Conservation (phyloP, 208 protist genomes). For the Trypanosoma congolense region DNA sequence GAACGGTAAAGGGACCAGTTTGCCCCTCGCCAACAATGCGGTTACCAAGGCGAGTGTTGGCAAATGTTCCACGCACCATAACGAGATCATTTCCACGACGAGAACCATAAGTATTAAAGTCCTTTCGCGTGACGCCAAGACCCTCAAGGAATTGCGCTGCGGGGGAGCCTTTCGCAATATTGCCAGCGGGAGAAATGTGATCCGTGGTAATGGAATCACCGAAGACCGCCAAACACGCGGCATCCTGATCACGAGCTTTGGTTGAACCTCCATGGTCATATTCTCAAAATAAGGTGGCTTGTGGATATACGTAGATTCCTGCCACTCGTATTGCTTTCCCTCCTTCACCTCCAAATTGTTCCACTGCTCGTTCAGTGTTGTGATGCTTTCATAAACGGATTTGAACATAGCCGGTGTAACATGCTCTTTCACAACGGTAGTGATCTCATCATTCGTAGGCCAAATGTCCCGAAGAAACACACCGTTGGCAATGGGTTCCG, state of each 20-base stretch:
- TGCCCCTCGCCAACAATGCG: constrained; percentile 85
- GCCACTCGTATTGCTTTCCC: constrained; percentile 91
- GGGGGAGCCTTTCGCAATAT: constrained; percentile 92
- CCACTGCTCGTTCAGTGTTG: constrained; percentile 89
- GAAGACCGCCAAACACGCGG: constrained; percentile 86
- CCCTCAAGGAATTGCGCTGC: constrained; percentile 85
- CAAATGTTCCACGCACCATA: constrained; percentile 96
- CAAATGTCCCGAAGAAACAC: constrained; percentile 96
- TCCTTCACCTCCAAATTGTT: constrained; percentile 86
- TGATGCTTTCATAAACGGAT: constrained; percentile 87
- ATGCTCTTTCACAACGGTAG: constrained; percentile 57
- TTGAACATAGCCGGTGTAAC: constrained; percentile 91
- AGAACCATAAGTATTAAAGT: constrained; percentile 96
- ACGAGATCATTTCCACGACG: constrained; percentile 95
- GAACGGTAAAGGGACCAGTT: constrained; percentile 89
- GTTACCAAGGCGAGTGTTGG: constrained; percentile 93
- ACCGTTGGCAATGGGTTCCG: constrained; percentile 79
- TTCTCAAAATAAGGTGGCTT: constrained; percentile 93
- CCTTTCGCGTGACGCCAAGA: constrained; percentile 80
- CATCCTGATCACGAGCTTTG: constrained; percentile 62
- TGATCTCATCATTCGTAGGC: constrained; percentile 90
- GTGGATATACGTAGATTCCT: constrained; percentile 95
- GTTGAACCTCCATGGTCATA: constrained; percentile 56
- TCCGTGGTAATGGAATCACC: constrained; percentile 96
- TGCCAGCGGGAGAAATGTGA: constrained; percentile 95